A percentile compares a stretch with the other conserved stretches of the same genome.
phyloP scores from a whole-genome alignment of 768 basidiomycete genomes.

The Tylopilus cervinicoccineus region DNA sequence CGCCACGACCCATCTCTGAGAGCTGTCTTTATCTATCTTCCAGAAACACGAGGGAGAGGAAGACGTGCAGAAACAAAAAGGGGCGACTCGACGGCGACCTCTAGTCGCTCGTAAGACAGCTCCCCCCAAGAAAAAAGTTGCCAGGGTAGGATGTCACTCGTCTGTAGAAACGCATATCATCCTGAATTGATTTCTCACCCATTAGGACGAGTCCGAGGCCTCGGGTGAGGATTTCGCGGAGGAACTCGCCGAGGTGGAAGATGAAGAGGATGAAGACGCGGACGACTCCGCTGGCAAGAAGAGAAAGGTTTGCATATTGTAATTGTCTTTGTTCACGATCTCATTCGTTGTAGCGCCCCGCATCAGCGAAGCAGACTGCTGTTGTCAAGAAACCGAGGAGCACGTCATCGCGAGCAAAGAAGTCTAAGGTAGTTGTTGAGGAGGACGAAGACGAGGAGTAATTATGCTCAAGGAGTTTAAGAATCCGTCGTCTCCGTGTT shows the following conservation, averaged over 20 bases:
- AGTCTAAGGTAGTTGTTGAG: conserved; percentile 45
- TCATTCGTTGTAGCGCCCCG: conserved; percentile 35
- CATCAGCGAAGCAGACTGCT: conserved; percentile 42
- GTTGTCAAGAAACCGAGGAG: conserved; percentile 37
- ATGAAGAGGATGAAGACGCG: conserved; percentile 42
- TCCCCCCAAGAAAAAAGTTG: conserved; percentile 40
- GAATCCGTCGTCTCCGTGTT: neutral
- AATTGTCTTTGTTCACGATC: neutral
- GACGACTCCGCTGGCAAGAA: conserved; percentile 49
- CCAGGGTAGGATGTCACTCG: conserved; percentile 30
- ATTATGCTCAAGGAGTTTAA: neutral
- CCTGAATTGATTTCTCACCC: neutral
- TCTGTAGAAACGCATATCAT: neutral
- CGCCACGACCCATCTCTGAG: conserved; percentile 8
- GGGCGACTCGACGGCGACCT: conserved; percentile 44
- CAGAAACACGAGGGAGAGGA: conserved; percentile 32
- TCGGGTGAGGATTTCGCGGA: conserved; percentile 47
- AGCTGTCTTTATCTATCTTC: conserved; percentile 12
- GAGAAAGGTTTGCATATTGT: conserved; percentile 52
- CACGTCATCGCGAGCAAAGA: conserved; percentile 30
- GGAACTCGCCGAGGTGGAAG: conserved; percentile 43
- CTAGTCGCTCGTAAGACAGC: conserved; percentile 44
- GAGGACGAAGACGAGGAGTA: conserved; percentile 37
- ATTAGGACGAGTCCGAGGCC: conserved; percentile 34
- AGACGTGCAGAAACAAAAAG: conserved; percentile 45